Evolutionary conservation across 306 rosid genomes (phyloP).

Genomic region (Gillenia trifoliata): DNA sequence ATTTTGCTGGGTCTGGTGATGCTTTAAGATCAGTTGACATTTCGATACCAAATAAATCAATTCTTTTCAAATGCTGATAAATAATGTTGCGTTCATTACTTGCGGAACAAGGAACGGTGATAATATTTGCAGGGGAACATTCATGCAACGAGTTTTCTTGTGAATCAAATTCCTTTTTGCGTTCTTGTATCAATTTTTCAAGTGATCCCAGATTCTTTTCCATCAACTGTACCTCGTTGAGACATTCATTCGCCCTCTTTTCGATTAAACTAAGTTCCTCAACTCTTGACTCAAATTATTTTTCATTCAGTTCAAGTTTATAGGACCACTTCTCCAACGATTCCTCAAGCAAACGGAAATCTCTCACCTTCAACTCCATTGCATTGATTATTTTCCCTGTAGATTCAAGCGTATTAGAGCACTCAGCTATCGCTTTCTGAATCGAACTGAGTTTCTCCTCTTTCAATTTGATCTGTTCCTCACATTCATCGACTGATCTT

Average conservation of each 20-base stretch:
- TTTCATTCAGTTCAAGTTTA: background rate
- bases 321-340: background rate
- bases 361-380: background rate
- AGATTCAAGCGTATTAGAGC: conserved; percentile 8
- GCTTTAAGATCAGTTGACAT: conserved; percentile 23
- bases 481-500: conserved; percentile 16
- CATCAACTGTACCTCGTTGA: conserved; percentile 25
- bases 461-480: conserved; percentile 11
- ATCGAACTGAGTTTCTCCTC: background rate
- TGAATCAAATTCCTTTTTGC: conserved; percentile 2
- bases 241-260: conserved; percentile 5
- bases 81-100: background rate
- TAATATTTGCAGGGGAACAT: background rate
- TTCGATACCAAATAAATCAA: conserved; percentile 16
- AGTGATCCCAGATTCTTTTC: background rate
- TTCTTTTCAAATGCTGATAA: conserved; percentile 23
- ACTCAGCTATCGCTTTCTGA: background rate
- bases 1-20: conserved; percentile 32
- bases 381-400: background rate
- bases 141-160: conserved; percentile 16
- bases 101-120: too few relatives aligned
- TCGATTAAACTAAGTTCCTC: background rate
- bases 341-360: background rate
- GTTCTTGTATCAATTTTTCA: conserved; percentile 1
- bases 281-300: conserved; percentile 2